Conservation (phyloP, 345 rosid species). For the Citrus medica region DNA sequence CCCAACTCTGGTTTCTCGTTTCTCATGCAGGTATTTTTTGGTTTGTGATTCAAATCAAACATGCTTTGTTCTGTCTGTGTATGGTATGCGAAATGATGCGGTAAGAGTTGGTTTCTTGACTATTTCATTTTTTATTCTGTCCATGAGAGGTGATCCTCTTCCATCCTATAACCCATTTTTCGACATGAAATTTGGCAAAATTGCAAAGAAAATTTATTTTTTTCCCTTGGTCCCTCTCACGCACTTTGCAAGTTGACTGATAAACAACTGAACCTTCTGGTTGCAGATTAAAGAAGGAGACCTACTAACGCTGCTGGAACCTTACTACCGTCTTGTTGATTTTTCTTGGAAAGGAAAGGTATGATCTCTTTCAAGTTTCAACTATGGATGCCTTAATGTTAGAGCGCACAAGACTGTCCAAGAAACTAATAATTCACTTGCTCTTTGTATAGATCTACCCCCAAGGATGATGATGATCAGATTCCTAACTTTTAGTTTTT, state of each 20-base stretch:
- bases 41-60: slow-evolving; percentile 59
- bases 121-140: neutral
- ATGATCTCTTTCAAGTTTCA: neutral
- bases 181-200: neutral
- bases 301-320: slow-evolving; percentile 48
- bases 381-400: neutral
- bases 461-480: neutral
- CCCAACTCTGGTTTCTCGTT: slow-evolving; percentile 3
- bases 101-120: slow-evolving; percentile 33
- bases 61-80: slow-evolving; percentile 60
- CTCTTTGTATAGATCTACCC: neutral
- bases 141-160: neutral
- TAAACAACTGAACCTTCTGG: slow-evolving; percentile 7
- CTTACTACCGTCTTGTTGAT: slow-evolving; percentile 33
- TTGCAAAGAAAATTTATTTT: neutral
- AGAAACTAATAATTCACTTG: neutral
- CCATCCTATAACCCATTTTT: neutral
- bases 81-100: slow-evolving; percentile 44
- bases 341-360: slow-evolving; percentile 73
- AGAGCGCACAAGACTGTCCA: neutral
- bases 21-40: slow-evolving; percentile 54
- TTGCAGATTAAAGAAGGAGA: slow-evolving; percentile 73
- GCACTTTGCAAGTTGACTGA: neutral
- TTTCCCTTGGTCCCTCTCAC: neutral
- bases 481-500: neutral